Evolutionary conservation across 805 yeast species (phyloP).

Genomic region (Candida pini): DNA sequence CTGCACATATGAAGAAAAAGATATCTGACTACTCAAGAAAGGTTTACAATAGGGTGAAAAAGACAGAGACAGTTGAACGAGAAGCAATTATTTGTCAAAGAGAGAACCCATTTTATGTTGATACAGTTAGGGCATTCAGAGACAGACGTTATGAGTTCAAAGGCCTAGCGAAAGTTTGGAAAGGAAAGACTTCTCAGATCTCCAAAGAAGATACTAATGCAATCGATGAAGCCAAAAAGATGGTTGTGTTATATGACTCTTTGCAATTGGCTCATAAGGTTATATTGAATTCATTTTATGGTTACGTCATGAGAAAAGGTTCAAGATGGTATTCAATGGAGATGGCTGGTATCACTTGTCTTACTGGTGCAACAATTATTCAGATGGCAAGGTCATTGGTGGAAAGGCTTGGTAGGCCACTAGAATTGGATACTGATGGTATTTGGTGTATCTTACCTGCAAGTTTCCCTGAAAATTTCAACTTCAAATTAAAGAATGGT

Average conservation of each 20-base stretch:
- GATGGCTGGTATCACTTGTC: conserved; percentile 99
- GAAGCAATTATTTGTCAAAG: conserved; percentile 95
- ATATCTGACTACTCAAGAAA: conserved; percentile 80
- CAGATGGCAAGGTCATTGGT: conserved; percentile 94
- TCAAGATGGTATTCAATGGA: conserved; percentile 99
- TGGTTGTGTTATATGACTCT: conserved; percentile 91
- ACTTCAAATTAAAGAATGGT: conserved; percentile 68
- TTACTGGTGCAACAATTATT: conserved; percentile 96
- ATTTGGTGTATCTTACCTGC: conserved; percentile 97
- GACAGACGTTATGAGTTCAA: conserved; percentile 96
- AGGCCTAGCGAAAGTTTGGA: conserved; percentile 91
- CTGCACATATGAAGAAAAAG: conserved; percentile 65
- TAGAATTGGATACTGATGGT: conserved; percentile 98
- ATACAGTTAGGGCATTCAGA: conserved; percentile 90
- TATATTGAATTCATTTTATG: conserved; percentile 92
- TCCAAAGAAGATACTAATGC: conserved; percentile 49
- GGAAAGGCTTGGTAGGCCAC: conserved; percentile 89
- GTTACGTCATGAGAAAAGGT: conserved; percentile 98
- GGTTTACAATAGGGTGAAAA: conserved; percentile 75
- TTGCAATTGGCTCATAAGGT: conserved; percentile 96
- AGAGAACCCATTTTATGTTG: conserved; percentile 94
- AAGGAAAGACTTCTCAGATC: conserved; percentile 62
- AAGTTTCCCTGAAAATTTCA: conserved; percentile 86
- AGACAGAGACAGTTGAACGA: conserved; percentile 77
- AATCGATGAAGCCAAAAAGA: conserved; percentile 86